These are phyloP conservation scores for Globisporangium solare DNA, from an alignment of 352 stramenopile species.

Conservation along the genomic window DNA sequence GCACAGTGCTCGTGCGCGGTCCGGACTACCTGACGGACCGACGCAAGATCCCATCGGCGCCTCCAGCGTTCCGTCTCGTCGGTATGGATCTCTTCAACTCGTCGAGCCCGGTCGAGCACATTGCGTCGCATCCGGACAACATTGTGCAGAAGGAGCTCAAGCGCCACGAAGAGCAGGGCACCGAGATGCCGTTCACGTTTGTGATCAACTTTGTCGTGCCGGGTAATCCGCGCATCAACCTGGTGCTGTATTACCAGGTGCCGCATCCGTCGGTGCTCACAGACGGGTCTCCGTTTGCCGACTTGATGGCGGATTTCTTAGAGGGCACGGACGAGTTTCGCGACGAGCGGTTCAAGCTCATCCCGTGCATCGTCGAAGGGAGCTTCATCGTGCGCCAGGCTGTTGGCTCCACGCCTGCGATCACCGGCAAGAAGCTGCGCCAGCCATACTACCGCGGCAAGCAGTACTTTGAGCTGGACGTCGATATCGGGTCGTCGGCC, in stretches of 20 bases:
- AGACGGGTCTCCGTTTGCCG: conserved; percentile 54
- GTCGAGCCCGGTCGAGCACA: conserved; percentile 49
- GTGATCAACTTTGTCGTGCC: conserved; percentile 77
- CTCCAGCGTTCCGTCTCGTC: conserved; percentile 60
- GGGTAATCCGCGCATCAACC: conserved; percentile 48
- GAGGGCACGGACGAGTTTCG: conserved; percentile 72
- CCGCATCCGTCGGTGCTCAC: conserved; percentile 43
- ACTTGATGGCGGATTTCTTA: conserved; percentile 73
- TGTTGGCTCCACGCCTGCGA: conserved; percentile 61
- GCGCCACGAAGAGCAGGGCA: conserved; percentile 49
- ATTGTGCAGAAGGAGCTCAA: conserved; percentile 54
- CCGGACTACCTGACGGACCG: conserved; percentile 66
- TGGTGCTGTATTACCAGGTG: conserved; percentile 72
- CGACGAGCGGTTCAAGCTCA: conserved; percentile 81
- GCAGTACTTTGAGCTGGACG: conserved; percentile 73
- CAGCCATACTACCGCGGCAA: conserved; percentile 56
- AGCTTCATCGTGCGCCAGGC: conserved; percentile 79
- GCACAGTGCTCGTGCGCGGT: conserved; percentile 64
- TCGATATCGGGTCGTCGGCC: conserved; percentile 68
- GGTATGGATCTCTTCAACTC: conserved; percentile 64
- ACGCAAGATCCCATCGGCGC: conserved; percentile 67
- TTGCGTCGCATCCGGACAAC: conserved; percentile 54
- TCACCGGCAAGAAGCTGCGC: conserved; percentile 75
- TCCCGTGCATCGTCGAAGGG: conserved; percentile 75
- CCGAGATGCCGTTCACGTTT: conserved; percentile 75